phyloP scores from a whole-genome alignment of 495 filamentous ascomycete genomes.

The Filosporella fistucella region DNA sequence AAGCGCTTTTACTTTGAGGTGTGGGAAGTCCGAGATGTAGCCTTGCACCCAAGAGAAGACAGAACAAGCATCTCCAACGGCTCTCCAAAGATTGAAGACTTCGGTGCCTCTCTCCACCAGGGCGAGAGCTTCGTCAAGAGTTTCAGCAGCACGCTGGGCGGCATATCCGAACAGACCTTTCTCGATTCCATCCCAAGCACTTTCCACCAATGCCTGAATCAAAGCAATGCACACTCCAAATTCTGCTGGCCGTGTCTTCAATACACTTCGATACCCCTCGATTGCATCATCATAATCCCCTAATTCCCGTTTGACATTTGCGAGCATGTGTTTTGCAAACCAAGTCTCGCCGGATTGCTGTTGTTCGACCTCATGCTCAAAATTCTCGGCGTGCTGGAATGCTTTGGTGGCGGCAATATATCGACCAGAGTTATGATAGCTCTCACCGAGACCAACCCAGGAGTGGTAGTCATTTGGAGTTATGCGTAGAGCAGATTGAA shows the following conservation, averaged over 20 bases:
- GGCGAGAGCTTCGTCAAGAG: constrained; percentile 47
- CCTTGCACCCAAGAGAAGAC: constrained; percentile 75
- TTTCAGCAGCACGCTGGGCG: constrained; percentile 57
- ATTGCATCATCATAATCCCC: constrained; percentile 85
- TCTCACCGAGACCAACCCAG: constrained; percentile 94
- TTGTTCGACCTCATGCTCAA: constrained; percentile 51
- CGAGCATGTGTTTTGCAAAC: constrained; percentile 97
- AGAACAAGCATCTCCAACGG: constrained; percentile 82
- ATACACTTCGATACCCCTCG: constrained; percentile 64
- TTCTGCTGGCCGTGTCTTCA: constrained; percentile 61
- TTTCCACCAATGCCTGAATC: constrained; percentile 81
- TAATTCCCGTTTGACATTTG: constrained; percentile 87
- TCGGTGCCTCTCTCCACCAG: constrained; percentile 49
- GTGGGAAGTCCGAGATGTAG: constrained; percentile 53
- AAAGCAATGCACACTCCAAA: constrained; percentile 83
- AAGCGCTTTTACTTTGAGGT: constrained; percentile 46
- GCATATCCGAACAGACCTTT: constrained; percentile 81
- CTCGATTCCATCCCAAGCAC: constrained; percentile 69
- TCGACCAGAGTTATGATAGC: constrained; percentile 88
- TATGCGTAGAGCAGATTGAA: constrained; percentile 83
- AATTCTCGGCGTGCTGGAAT: constrained; percentile 70
- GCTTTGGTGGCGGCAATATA: constrained; percentile 92
- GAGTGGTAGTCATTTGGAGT: constrained; percentile 84
- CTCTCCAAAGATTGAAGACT: constrained; percentile 95
- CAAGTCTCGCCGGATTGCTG: constrained; percentile 58